Percentiles rank a stretch among this genome's conserved stretches.
Conservation (phyloP, 2,329 filamentous ascomycete genomes). For the Fusarium sublunatum region DNA sequence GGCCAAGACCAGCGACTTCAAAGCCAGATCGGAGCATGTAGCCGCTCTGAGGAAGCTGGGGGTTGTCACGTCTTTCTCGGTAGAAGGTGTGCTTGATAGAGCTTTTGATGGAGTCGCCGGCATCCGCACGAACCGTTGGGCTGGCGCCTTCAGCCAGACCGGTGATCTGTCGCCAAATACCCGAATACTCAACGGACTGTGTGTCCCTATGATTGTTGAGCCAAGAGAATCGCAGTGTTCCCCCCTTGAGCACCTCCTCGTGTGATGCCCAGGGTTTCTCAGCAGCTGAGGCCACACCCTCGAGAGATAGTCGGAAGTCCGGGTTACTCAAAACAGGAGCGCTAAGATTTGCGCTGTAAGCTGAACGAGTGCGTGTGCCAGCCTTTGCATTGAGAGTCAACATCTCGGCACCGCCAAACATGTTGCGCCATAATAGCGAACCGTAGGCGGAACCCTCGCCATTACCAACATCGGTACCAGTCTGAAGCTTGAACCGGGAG, state of each 20-base stretch:
- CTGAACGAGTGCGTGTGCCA: conserved; percentile 89
- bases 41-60: conserved; percentile 83
- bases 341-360: conserved; percentile 88
- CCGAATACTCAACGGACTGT: conserved; percentile 84
- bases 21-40: conserved; percentile 82
- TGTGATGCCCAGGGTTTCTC: conserved; percentile 94
- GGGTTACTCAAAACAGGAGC: conserved; percentile 87
- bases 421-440: conserved; percentile 86
- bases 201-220: conserved; percentile 70
- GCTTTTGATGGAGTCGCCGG: conserved; percentile 91
- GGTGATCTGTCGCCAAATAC: conserved; percentile 89
- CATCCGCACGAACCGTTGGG: conserved; percentile 82
- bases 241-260: conserved; percentile 87
- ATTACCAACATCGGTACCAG: conserved; percentile 93
- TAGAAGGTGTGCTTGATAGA: conserved; percentile 84
- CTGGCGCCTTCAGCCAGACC: conserved; percentile 80
- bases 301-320: conserved; percentile 80
- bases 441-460: conserved; percentile 94
- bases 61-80: conserved; percentile 83
- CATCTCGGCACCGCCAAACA: conserved; percentile 93
- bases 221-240: conserved; percentile 81
- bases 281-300: conserved; percentile 84
- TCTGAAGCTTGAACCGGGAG: conserved; percentile 87
- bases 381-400: conserved; percentile 87
- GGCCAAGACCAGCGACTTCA: conserved; percentile 89